Evolutionary conservation across 129 eudicot species (phyloP).

Genomic region (Sambucus nigra): DNA sequence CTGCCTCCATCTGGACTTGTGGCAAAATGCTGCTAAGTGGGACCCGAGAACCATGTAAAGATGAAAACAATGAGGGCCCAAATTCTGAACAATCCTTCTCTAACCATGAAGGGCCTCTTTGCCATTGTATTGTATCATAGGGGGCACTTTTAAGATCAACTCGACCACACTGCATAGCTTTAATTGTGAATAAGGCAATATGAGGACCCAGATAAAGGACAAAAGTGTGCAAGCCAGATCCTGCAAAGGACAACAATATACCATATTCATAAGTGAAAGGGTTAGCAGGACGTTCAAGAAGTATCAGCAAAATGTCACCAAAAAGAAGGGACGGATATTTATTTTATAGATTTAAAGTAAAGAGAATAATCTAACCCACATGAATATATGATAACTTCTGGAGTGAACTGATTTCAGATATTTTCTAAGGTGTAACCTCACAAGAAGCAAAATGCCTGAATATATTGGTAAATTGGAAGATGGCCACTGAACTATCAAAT

Average conservation of each 20-base stretch:
- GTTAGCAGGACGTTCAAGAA: not conserved
- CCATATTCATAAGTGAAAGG: not conserved
- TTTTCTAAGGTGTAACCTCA: too few relatives aligned
- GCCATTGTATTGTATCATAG: conserved; percentile 85
- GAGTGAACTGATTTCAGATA: too few relatives aligned
- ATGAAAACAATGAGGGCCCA: conserved; percentile 69
- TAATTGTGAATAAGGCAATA: conserved; percentile 81
- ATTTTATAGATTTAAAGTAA: not conserved
- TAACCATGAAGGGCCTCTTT: conserved; percentile 83
- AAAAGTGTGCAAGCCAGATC: conserved; percentile 96
- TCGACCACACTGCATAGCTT: conserved; percentile 90
- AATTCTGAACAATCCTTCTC: conserved; percentile 77
- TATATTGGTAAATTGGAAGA: too few relatives aligned
- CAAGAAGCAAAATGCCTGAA: too few relatives aligned
- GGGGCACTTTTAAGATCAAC: conserved; percentile 85
- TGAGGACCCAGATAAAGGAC: conserved; percentile 94
- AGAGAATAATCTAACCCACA: not conserved
- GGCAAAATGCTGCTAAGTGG: conserved; percentile 88
- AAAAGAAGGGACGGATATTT: not conserved
- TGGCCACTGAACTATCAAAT: too few relatives aligned
- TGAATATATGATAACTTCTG: too few relatives aligned
- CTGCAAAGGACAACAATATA: conserved; percentile 26
- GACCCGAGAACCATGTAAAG: conserved; percentile 42
- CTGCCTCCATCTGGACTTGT: conserved; percentile 83
- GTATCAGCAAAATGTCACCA: not conserved